phyloP scores from a whole-genome alignment of 345 rosid genomes.

The Conringia planisiliqua region DNA sequence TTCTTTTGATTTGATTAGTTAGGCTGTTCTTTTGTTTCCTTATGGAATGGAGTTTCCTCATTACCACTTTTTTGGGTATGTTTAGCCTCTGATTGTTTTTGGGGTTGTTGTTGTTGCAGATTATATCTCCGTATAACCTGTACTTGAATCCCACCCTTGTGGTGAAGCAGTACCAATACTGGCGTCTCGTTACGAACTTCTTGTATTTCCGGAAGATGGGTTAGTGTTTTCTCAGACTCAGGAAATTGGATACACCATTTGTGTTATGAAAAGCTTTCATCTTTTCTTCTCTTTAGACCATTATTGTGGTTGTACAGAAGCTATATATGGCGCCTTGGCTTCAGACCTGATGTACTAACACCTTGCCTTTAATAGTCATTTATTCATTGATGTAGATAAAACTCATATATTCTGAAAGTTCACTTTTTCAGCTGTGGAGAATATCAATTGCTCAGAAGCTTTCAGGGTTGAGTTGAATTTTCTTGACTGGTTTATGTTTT shows the following conservation, averaged over 20 bases:
- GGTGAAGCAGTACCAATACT: slow-evolving; percentile 81
- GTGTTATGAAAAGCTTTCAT: not conserved
- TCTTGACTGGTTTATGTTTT: not conserved
- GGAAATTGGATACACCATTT: not conserved
- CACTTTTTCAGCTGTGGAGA: not conserved
- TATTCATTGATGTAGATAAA: not conserved
- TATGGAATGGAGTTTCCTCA: no score
- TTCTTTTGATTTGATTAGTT: not conserved
- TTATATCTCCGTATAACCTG: slow-evolving; percentile 78
- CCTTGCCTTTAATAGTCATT: not conserved
- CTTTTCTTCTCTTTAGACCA: not conserved
- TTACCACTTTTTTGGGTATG: not conserved
- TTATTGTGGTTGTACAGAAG: not conserved
- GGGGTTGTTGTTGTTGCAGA: slow-evolving; percentile 44
- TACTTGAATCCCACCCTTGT: slow-evolving; percentile 84
- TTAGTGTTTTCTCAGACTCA: slow-evolving; percentile 16
- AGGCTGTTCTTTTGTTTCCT: not conserved
- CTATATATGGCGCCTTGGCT: not conserved
- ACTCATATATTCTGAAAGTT: not conserved
- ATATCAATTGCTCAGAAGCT: not conserved
- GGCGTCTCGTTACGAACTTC: slow-evolving; percentile 99
- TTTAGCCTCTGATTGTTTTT: not conserved
- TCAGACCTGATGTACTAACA: not conserved
- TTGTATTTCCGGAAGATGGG: slow-evolving; percentile 96
- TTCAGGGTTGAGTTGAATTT: not conserved